Conservation (phyloP, 345 rosid genomes). For the Combretum micranthum region DNA sequence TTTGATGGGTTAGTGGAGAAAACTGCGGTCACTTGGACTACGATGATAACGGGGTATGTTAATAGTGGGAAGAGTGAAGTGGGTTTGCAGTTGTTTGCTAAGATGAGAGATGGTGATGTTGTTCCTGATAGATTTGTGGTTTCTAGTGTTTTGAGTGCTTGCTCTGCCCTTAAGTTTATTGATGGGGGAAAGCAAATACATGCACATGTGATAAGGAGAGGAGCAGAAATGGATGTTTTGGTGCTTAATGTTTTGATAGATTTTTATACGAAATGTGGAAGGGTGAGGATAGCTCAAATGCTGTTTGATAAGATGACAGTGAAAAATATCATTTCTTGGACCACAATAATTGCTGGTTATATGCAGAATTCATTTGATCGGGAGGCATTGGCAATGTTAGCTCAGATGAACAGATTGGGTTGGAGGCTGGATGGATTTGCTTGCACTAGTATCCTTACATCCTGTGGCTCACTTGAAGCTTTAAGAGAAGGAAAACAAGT, state of each 20-base stretch:
- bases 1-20: constrained; percentile 48
- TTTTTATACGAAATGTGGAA: constrained; percentile 57
- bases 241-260: constrained; percentile 56
- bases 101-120: constrained; percentile 26
- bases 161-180: constrained; percentile 37
- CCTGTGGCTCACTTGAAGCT: constrained; percentile 57
- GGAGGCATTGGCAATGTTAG: constrained; percentile 51
- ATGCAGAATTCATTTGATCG: constrained; percentile 50
- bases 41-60: constrained; percentile 54
- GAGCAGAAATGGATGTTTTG: constrained; percentile 50
- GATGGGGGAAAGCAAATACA: constrained; percentile 75
- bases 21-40: constrained; percentile 60
- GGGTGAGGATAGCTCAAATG: constrained; percentile 31
- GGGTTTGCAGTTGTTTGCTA: constrained; percentile 39
- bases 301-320: constrained; percentile 44
- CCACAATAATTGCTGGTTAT: constrained; percentile 62
- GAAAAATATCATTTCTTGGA: constrained; percentile 60
- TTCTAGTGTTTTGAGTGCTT: constrained; percentile 56
- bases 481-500: constrained; percentile 51
- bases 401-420: constrained; percentile 34
- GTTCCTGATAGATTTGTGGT: constrained; percentile 50
- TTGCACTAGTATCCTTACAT: constrained; percentile 64
- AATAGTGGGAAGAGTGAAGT: constrained; percentile 48
- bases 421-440: constrained; percentile 53
- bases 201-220: constrained; percentile 47